A percentile compares a stretch with the other conserved stretches of the same genome.
Evolutionary conservation across 2,329 filamentous ascomycete species (phyloP).

Genomic region (Fusarium austroafricanum): DNA sequence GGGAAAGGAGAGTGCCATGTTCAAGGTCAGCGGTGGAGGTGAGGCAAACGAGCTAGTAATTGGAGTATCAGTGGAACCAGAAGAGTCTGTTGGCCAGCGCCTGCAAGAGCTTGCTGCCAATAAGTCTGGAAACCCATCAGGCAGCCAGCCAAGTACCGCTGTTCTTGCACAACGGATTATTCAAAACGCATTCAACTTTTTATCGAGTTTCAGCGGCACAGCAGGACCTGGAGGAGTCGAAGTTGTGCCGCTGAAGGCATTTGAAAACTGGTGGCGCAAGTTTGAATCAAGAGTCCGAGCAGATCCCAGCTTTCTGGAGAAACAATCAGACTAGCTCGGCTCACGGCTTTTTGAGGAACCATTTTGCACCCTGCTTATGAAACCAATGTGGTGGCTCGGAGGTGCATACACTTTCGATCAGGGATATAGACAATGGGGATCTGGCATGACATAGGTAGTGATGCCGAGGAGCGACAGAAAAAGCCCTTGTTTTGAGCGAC

Average conservation of each 20-base stretch:
- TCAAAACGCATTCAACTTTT: constrained; percentile 95
- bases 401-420: background rate
- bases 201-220: constrained; percentile 84
- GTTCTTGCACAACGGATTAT: constrained; percentile 93
- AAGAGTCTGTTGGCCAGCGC: constrained; percentile 75
- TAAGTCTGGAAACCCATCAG: constrained; percentile 43
- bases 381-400: background rate
- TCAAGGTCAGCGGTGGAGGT: constrained; percentile 71
- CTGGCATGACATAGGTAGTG: background rate
- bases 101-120: constrained; percentile 67
- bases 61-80: constrained; percentile 85
- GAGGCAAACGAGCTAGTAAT: constrained; percentile 69
- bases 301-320: constrained; percentile 91
- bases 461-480: background rate
- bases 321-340: constrained; percentile 51
- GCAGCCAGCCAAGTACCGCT: constrained; percentile 70
- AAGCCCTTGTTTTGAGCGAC: constrained; percentile 19
- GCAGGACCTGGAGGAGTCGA: constrained; percentile 74
- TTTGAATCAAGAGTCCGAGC: constrained; percentile 88
- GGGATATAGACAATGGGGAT: too few relatives aligned
- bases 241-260: constrained; percentile 92
- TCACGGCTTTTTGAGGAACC: too few relatives aligned
- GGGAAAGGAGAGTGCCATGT: constrained; percentile 92
- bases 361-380: background rate
- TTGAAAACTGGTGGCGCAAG: constrained; percentile 98